phyloP scores from a whole-genome alignment of 306 rosid genomes.

The Acacia melanoxylon region DNA sequence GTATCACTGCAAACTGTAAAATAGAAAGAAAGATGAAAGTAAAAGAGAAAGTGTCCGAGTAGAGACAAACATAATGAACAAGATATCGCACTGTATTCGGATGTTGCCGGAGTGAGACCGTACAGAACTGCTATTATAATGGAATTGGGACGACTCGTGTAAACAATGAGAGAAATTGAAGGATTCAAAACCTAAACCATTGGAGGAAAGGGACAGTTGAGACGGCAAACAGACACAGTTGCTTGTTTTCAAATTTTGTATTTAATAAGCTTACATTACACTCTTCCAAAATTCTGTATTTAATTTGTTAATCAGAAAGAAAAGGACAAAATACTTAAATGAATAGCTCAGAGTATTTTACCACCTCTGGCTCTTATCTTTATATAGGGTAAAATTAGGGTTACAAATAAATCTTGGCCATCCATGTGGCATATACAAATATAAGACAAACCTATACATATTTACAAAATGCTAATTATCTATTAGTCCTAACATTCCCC shows the following conservation, averaged over 20 bases:
- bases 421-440: too few species aligned
- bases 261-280: neutral
- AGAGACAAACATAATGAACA: neutral
- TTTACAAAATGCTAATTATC: too few species aligned
- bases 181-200: neutral
- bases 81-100: neutral
- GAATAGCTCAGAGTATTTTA: too few species aligned
- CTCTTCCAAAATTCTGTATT: too few species aligned
- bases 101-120: neutral
- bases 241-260: neutral
- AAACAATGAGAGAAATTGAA: neutral
- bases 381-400: too few species aligned
- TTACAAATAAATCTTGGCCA: too few species aligned
- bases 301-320: too few species aligned
- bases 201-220: neutral
- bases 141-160: neutral
- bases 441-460: too few species aligned
- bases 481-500: too few species aligned
- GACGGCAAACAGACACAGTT: neutral
- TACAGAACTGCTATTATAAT: neutral
- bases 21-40: neutral
- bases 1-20: neutral
- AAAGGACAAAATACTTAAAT: too few species aligned
- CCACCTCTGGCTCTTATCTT: too few species aligned
- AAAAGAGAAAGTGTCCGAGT: neutral